Base-by-base conservation (phyloP, 2,329 filamentous ascomycete genomes). In the Cordyceps militaris region DNA sequence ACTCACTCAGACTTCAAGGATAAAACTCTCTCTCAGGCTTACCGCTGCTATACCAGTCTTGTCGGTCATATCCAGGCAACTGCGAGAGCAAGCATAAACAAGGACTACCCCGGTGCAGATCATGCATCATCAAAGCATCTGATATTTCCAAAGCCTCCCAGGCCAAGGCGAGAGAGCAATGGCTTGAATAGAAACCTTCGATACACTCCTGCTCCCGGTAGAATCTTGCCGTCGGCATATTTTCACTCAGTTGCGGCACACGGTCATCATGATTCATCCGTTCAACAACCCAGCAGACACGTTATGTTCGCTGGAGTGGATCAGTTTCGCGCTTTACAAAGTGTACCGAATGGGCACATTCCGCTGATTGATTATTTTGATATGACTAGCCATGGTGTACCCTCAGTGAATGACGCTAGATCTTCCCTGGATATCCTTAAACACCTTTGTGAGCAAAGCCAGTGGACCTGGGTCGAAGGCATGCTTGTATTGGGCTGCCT, bases 401-500 rank as follows among this genome's bases (percentile, higher is more conserved):
- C 78, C 1, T 76, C 79, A 4, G 67, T 80, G 23, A 70, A 77
- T 7, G 56, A 82, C 62, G 90, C 90, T 9, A 81, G 78, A 48
- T 76, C 81, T 7, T 88, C 88, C 2, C 72, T 96, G 21, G 83
- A 89, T 38, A 83, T 91, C 65, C 77, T 96, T 21, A 85, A 83
- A 16, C 83, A 79, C 62, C 74, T 95, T 7, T 96, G 91, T 67
- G 84, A 88, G 65, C 87, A 93, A 69, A 90, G 87, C 65, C 81
- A 80, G 10, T 94, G 90, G 89, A 82, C 85, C 64, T 99, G 94
- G 94, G 82, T 91, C 55, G 93, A 97, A 67, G 94, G 94, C 2
- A 92, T 97, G 77, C 77, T 97, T 40, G 77, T 97, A 7, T 91
- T 89, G 40, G 94, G 94, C 2, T 97, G 94, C 73, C 77, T 99